These are phyloP conservation scores for Podospora bellae-mahoneyi DNA, from an alignment of 495 filamentous ascomycete genomes.

Conservation along the genomic window DNA sequence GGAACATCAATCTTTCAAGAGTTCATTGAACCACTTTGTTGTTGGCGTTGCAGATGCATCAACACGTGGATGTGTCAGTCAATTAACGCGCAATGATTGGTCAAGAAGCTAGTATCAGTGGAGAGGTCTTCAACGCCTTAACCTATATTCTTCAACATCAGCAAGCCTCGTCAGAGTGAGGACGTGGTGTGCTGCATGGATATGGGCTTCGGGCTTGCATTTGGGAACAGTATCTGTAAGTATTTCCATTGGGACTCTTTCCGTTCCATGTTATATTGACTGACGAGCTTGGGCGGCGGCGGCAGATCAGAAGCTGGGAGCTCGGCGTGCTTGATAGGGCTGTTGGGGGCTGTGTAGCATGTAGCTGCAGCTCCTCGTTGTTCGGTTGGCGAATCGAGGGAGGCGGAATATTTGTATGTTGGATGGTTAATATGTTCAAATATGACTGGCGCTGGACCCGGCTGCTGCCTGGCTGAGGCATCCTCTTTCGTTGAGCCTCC, in stretches of 20 bases:
- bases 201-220: neutral
- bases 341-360: neutral
- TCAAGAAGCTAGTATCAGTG: neutral
- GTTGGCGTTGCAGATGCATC: neutral
- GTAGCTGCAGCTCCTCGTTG: neutral
- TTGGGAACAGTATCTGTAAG: neutral
- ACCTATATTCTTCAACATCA: neutral
- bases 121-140: neutral
- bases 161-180: neutral
- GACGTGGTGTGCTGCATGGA: neutral
- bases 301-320: neutral
- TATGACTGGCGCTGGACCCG: neutral
- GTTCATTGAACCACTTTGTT: neutral
- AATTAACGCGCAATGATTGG: neutral
- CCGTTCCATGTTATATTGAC: neutral
- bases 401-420: neutral
- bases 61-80: neutral
- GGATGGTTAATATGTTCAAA: neutral
- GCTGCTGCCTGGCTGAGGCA: neutral
- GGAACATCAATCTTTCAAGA: neutral
- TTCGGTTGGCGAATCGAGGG: neutral
- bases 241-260: neutral
- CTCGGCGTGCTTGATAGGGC: neutral
- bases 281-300: neutral
- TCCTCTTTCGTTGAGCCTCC: neutral